phyloP scores from a whole-genome alignment of 495 filamentous ascomycete genomes.

The Xylaria scruposa region DNA sequence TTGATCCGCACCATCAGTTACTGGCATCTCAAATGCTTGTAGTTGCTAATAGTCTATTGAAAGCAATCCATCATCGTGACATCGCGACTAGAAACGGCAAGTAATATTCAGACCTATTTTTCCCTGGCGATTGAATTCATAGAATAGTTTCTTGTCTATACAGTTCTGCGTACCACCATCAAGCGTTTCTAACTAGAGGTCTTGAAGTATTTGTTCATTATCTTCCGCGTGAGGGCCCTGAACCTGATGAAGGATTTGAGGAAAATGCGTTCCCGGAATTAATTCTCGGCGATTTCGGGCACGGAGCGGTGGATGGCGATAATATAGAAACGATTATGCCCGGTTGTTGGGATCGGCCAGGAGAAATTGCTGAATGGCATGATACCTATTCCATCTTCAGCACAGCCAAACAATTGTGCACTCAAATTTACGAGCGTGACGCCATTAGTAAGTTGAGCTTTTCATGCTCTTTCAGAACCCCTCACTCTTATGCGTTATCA shows the following conservation, averaged over 20 bases:
- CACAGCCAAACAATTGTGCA: background rate
- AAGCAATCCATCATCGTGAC: constrained; percentile 9
- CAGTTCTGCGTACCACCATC: background rate
- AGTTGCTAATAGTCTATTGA: background rate
- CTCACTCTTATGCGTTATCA: background rate
- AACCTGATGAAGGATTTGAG: background rate
- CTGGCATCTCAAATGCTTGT: background rate
- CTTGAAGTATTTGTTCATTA: constrained; percentile 16
- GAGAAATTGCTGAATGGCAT: constrained; percentile 6
- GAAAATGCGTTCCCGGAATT: constrained; percentile 14
- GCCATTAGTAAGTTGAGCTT: background rate
- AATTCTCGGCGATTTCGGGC: constrained; percentile 1
- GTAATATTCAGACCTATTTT: background rate
- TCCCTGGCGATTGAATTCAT: background rate
- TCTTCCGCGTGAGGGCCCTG: background rate
- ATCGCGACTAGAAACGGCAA: background rate
- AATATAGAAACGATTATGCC: too few relatives aligned
- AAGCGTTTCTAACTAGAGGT: background rate
- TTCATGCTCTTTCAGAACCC: background rate
- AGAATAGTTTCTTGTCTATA: background rate
- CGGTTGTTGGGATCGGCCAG: background rate
- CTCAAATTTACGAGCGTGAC: background rate
- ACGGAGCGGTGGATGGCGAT: background rate
- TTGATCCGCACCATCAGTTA: background rate
- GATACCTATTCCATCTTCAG: background rate